phyloP scores from a whole-genome alignment of 805 yeast species.

The Wickerhamiella spandovensis region DNA sequence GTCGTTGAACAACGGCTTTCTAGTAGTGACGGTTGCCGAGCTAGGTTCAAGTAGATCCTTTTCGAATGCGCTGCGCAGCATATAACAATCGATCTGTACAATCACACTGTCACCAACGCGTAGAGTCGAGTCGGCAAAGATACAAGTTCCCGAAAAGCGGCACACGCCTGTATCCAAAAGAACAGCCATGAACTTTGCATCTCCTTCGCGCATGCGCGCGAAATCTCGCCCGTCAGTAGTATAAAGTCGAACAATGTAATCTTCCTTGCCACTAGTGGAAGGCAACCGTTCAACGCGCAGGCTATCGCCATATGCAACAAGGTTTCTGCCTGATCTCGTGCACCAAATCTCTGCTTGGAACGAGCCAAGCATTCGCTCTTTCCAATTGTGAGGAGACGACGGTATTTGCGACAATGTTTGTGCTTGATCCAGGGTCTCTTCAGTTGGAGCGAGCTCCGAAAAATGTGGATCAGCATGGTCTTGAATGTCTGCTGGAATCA shows the following conservation, averaged over 20 bases:
- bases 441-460: not conserved
- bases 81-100: conserved; percentile 53
- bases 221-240: conserved; percentile 38
- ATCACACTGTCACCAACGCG: conserved; percentile 67
- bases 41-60: conserved; percentile 19
- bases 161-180: conserved; percentile 44
- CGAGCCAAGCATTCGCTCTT: conserved; percentile 22
- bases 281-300: conserved; percentile 18
- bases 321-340: conserved; percentile 23
- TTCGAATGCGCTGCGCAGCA: conserved; percentile 30
- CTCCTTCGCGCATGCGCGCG: conserved; percentile 62
- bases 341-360: conserved; percentile 28
- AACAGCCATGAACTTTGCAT: conserved; percentile 53
- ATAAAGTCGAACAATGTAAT: conserved; percentile 23
- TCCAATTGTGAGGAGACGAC: conserved; percentile 10
- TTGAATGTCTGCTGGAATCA: not conserved
- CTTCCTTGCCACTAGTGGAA: conserved; percentile 9
- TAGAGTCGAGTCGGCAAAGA: conserved; percentile 44
- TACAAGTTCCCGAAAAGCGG: conserved; percentile 41
- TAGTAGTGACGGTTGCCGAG: not conserved
- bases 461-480: not conserved
- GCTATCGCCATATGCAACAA: conserved; percentile 23
- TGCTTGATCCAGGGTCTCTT: not conserved
- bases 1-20: conserved; percentile 15
- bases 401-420: not conserved